These are phyloP conservation scores for Picocystis salinarum DNA, from an alignment of 139 green algal genomes.

Conservation along the genomic window DNA sequence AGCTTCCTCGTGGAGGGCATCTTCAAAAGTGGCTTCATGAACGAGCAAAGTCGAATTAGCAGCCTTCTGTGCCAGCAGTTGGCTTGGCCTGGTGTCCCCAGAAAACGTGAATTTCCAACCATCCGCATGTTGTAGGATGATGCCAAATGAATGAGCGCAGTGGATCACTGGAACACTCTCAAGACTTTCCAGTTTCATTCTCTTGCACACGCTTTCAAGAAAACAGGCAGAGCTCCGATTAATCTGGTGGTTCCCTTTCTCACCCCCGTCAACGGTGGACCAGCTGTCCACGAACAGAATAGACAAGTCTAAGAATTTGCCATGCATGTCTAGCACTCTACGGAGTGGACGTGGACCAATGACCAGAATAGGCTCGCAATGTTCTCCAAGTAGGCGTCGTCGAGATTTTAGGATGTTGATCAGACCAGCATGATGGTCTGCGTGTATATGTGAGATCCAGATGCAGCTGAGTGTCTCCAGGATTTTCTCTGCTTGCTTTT, in stretches of 20 bases:
- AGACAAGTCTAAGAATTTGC: conserved; percentile 29
- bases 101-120: conserved; percentile 70
- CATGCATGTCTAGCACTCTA: conserved; percentile 36
- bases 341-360: conserved; percentile 59
- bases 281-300: conserved; percentile 43
- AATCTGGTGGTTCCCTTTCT: not conserved
- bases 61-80: conserved; percentile 45
- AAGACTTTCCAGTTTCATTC: conserved; percentile 38
- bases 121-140: conserved; percentile 31
- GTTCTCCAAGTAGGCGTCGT: conserved; percentile 17
- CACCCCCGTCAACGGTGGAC: not conserved
- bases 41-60: conserved; percentile 64
- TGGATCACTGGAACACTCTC: conserved; percentile 39
- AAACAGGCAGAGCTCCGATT: too few species aligned
- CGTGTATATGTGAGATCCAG: conserved; percentile 93
- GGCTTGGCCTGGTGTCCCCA: conserved; percentile 71
- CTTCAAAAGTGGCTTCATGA: conserved; percentile 96
- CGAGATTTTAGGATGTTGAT: conserved; percentile 29
- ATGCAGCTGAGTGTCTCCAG: conserved; percentile 22
- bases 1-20: conserved; percentile 63
- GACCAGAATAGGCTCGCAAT: conserved; percentile 40
- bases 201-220: too few species aligned
- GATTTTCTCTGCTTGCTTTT: conserved; percentile 11
- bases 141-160: conserved; percentile 52
- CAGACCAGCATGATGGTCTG: conserved; percentile 88